Percentiles rank a stretch among this genome's conserved stretches.
phyloP scores from a whole-genome alignment of 768 basidiomycete species.

The Russula virescens region DNA sequence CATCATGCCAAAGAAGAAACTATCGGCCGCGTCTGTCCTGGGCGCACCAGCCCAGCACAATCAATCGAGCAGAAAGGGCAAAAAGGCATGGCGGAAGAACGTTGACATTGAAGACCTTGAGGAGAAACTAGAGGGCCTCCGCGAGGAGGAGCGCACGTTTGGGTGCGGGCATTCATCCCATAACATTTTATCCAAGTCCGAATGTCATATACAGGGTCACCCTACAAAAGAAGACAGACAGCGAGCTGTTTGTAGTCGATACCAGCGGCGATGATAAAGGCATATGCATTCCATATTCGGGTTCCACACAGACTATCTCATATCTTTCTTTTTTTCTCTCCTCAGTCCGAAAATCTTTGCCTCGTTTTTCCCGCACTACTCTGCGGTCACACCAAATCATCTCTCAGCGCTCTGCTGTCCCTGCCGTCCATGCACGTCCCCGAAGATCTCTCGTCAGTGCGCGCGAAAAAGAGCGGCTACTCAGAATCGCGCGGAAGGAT shows the following conservation, averaged over 20 bases:
- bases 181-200: neutral
- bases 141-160: slow-evolving; percentile 74
- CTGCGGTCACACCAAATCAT: slow-evolving; percentile 76
- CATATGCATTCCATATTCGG: slow-evolving; percentile 31
- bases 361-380: slow-evolving; percentile 47
- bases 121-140: slow-evolving; percentile 61
- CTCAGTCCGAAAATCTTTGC: slow-evolving; percentile 54
- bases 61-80: slow-evolving; percentile 84
- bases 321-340: neutral
- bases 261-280: slow-evolving; percentile 70
- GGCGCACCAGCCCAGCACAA: slow-evolving; percentile 57
- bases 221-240: slow-evolving; percentile 61
- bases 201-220: slow-evolving; percentile 40
- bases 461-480: slow-evolving; percentile 69
- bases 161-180: slow-evolving; percentile 47
- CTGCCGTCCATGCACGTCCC: slow-evolving; percentile 67
- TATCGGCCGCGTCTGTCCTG: slow-evolving; percentile 23
- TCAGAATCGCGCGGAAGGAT: slow-evolving; percentile 69
- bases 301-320: neutral
- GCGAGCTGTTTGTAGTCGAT: slow-evolving; percentile 78
- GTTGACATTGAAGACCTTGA: slow-evolving; percentile 81
- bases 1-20: slow-evolving; percentile 5
- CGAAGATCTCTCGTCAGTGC: slow-evolving; percentile 37
- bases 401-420: slow-evolving; percentile 79
- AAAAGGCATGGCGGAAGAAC: slow-evolving; percentile 90